Base-by-base conservation (phyloP, 164 flowering plant genomes). In the Hamamelis virginiana region DNA sequence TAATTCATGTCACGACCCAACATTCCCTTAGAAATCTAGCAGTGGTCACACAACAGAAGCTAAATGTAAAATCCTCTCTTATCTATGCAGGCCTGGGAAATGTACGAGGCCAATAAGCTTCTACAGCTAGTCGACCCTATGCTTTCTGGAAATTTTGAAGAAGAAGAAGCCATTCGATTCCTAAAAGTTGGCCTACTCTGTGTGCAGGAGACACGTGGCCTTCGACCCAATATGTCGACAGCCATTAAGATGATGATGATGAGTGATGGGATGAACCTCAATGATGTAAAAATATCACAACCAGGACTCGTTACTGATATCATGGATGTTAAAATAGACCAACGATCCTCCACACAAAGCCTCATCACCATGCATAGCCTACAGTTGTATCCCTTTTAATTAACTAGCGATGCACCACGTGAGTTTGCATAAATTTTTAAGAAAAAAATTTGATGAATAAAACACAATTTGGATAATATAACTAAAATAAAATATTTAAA, bases 101-200 rank as follows among this genome's bases (percentile, higher is more conserved):
- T 76, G 45, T 77, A 83, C 82, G 69, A 68, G 19, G 73, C 71
- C 2, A 68, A 78, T 11, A 64, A 74, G 5, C 81, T 86, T 10
- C 0, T 66, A 55, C 60, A 72, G 43, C 59, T 86, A 15, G 74
- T 87, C 16, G 96, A 90, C 69, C 83, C 88, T 9, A 25, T 55
- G 13, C 67, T 91, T 18, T 70, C 72, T 1, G 77, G 55, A 13
- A 76, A 82, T 27, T 83, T 75, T 43, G 72, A 76, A 5, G 73
- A 73, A 25, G 84, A 83, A 64, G 92, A 85, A 77, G 90, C 80
- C 5, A 53, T 73, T 11, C 68, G 75, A 21, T 86, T 85, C 73
- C 16, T 88, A 56, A 83, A 82, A 69, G 82, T 90, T 25, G 88
- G 90, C 11, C 76, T 86, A 27, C 84, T 88, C 8, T 90, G 96